Base-by-base conservation (phyloP, 2,329 filamentous ascomycete species). In the Fusarium agapanthi region DNA sequence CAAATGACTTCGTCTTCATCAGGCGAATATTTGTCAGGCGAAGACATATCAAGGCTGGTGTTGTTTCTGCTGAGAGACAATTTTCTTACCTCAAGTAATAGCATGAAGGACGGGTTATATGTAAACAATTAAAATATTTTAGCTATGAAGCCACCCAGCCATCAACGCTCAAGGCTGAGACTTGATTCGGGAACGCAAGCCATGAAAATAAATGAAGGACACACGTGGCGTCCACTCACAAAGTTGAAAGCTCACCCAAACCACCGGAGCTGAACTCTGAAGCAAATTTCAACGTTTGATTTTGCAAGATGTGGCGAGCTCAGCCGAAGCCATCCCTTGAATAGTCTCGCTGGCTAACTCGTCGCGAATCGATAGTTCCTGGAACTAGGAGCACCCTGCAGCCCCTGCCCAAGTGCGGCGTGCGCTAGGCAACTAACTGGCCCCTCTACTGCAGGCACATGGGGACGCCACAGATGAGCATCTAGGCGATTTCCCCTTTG, bases 301-400 rank as follows among this genome's bases (percentile, higher is more conserved):
- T 54, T 54, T 44, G 34, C 18, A 47, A 38, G 47, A 57, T 67
- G 69, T 70, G 72, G 65, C 68, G 50, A 73, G 41, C 47, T 56
- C 51, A 66, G 47, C 41, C 47, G 50, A 64, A 35, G 43, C 34
- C 48, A 50, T 50, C 45, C 53, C 50, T 65, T 41, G 55, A 55
- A 40, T 54, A 47, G 43, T 40, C 43, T 50, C 32, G 47, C 24
- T 35, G 30, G n/a, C 72, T 67, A 58, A 58, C 32, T 34, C 51
- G 26, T 57, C 59, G 32, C 47, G 65, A 65, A 70, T 70, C 74
- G 68, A 76, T 76, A 76, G 74, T 76, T 32, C 67, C 69, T 71
- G 60, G 44, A 69, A 63, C 75, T 77, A 77, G 37, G 34, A 28
- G 41, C 37, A 55, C 43, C 41, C 10, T 57, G 30, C 30, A 26